Percentiles rank a stretch among this genome's conserved stretches.
Evolutionary conservation across 2,329 filamentous ascomycete genomes (phyloP).

Genomic region (Chaetoscypha palmicola): DNA sequence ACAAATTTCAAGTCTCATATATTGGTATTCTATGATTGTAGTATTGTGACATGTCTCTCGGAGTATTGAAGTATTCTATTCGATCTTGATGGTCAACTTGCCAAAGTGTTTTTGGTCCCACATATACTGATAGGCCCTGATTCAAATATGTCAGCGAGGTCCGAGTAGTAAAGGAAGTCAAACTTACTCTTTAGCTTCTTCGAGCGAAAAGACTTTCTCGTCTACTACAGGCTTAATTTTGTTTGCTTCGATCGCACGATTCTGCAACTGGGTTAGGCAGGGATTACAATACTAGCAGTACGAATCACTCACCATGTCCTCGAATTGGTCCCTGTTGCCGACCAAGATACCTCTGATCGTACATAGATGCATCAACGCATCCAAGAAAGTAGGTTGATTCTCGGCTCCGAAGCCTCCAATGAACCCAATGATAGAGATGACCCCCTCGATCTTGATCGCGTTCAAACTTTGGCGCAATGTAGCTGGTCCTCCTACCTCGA

Average conservation of each 20-base stretch:
- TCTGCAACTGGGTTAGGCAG: constrained; percentile 20
- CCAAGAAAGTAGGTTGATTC: constrained; percentile 28
- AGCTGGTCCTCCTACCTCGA: constrained; percentile 37
- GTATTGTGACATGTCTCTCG: too few relatives aligned
- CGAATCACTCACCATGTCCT: constrained; percentile 40
- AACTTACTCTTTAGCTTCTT: constrained; percentile 36
- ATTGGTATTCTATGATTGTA: too few relatives aligned
- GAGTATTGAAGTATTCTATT: too few relatives aligned
- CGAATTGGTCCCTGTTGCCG: constrained; percentile 41
- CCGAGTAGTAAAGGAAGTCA: constrained; percentile 1
- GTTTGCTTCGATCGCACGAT: constrained; percentile 41
- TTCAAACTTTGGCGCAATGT: constrained; percentile 36
- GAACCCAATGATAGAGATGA: constrained; percentile 35
- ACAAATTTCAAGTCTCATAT: too few relatives aligned
- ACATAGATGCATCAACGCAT: constrained; percentile 30
- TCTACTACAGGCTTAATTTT: constrained; percentile 42
- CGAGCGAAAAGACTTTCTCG: constrained; percentile 37
- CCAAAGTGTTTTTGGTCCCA: constrained; percentile 45
- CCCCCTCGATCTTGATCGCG: constrained; percentile 36
- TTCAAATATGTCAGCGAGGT: not conserved
- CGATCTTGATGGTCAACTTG: constrained; percentile 38
- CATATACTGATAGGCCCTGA: constrained; percentile 43
- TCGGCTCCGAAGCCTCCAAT: constrained; percentile 24
- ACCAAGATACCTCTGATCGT: constrained; percentile 41
- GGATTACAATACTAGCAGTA: too few relatives aligned